A percentile compares a stretch with the other conserved stretches of the same genome.
These are phyloP conservation scores for Colletotrichum sp. DNA, from an alignment of 2,329 filamentous ascomycete species.

Conservation along the genomic window DNA sequence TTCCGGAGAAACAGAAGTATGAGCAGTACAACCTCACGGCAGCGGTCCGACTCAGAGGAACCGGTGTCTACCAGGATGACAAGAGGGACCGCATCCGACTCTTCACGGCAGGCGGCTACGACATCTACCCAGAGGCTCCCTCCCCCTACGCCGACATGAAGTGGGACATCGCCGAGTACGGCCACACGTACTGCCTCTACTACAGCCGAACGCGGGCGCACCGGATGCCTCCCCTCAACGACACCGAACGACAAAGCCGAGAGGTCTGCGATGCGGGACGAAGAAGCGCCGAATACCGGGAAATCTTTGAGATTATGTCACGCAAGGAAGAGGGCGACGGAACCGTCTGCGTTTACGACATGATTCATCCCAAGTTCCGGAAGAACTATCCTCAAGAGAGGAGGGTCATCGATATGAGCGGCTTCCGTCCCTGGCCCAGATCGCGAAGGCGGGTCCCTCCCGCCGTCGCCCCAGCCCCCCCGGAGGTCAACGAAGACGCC, in stretches of 20 bases:
- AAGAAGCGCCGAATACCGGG: background rate
- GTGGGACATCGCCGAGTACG: background rate
- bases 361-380: background rate
- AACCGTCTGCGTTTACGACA: background rate
- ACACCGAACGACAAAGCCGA: background rate
- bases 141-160: background rate
- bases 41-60: background rate
- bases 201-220: background rate
- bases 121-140: background rate
- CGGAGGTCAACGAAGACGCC: background rate
- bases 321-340: background rate
- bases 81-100: background rate
- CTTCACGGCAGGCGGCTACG: background rate
- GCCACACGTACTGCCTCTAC: background rate
- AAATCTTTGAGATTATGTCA: background rate
- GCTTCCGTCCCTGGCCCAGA: background rate
- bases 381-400: background rate
- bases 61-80: background rate
- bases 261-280: background rate
- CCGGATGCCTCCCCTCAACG: background rate
- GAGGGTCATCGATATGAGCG: background rate
- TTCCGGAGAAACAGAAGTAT: background rate
- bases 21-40: background rate
- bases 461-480: background rate
- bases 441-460: background rate